phyloP scores from a whole-genome alignment of 2,329 filamentous ascomycete genomes.

The Tolypocladium ophioglossoides region DNA sequence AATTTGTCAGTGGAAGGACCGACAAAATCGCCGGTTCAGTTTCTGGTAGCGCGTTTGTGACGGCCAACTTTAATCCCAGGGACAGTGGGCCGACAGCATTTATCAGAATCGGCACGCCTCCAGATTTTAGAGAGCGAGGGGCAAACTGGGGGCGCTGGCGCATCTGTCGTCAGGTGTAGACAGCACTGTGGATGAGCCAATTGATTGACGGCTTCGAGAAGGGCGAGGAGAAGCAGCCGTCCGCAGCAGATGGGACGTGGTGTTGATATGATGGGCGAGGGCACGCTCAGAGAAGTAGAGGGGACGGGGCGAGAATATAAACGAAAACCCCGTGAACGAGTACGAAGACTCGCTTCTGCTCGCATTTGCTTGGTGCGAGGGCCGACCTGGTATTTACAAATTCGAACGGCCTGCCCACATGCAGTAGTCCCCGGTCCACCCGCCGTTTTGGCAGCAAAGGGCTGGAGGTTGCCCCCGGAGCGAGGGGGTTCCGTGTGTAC shows the following conservation, averaged over 20 bases:
- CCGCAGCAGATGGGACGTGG: background rate
- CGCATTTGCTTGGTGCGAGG: no score
- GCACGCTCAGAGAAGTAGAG: no score
- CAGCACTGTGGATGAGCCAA: background rate
- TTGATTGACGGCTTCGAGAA: background rate
- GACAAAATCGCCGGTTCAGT: background rate
- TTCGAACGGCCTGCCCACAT: background rate
- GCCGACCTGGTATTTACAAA: background rate
- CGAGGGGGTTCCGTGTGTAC: background rate
- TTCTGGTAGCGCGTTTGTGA: background rate
- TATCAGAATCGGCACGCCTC: background rate
- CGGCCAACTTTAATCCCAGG: background rate
- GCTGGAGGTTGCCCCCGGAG: background rate
- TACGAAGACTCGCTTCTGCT: background rate
- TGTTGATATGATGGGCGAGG: no score
- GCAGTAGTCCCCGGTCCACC: background rate
- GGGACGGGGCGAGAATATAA: background rate
- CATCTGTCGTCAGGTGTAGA: background rate
- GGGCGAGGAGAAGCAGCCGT: background rate
- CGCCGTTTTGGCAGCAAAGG: background rate
- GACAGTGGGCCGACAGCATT: background rate
- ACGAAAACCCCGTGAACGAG: background rate
- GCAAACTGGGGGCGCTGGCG: background rate
- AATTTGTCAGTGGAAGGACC: background rate
- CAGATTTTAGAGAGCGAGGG: background rate